A percentile compares a stretch with the other conserved stretches of the same genome.
phyloP scores from a whole-genome alignment of 331 rosid species.

The Erythrophleum ivorense region DNA sequence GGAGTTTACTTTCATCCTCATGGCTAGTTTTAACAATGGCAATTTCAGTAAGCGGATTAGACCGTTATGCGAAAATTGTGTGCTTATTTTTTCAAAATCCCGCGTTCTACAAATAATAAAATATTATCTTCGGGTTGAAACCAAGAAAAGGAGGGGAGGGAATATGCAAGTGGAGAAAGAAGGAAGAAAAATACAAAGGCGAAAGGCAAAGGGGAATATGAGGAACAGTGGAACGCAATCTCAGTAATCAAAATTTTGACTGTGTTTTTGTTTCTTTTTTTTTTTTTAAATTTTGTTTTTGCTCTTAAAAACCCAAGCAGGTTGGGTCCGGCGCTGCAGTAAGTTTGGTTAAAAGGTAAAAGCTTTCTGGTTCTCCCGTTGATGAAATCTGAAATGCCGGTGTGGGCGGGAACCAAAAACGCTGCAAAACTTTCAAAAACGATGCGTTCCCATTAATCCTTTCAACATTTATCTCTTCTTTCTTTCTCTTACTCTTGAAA shows the following conservation, averaged over 20 bases:
- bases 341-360: neutral
- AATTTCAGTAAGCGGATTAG: neutral
- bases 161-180: neutral
- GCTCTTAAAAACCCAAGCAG: neutral
- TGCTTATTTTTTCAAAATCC: neutral
- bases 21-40: neutral
- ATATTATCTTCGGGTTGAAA: neutral
- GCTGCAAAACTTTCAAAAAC: constrained; percentile 24
- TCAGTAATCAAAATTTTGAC: neutral
- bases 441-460: neutral
- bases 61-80: neutral
- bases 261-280: neutral
- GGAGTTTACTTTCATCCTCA: neutral
- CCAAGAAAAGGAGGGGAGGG: neutral
- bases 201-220: neutral
- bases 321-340: neutral
- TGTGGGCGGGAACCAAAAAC: constrained; percentile 28
- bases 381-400: neutral
- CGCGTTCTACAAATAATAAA: constrained; percentile 5
- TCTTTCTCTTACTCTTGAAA: neutral
- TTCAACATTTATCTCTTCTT: neutral
- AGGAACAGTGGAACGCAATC: neutral
- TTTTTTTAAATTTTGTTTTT: no score
- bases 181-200: neutral
- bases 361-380: neutral